phyloP scores from a whole-genome alignment of 2,329 filamentous ascomycete genomes.

The Neonectria hederae region DNA sequence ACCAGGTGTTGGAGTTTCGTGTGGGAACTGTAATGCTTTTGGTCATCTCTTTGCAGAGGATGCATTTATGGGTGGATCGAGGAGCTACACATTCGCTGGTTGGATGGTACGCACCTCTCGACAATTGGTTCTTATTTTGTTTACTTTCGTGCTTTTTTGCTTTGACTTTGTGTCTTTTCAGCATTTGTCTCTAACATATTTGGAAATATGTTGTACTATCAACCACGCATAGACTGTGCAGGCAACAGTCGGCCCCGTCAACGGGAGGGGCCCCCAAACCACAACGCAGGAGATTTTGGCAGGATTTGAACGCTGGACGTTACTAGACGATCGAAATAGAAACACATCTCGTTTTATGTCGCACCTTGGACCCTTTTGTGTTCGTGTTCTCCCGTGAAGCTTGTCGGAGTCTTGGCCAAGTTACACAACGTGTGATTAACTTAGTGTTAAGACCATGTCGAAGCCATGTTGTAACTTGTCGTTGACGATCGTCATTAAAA shows the following conservation, averaged over 20 bases:
- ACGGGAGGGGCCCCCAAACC: constrained; percentile 21
- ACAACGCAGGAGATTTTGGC: constrained; percentile 9
- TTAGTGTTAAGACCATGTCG: constrained; percentile 1
- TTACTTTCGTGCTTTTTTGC: constrained; percentile 14
- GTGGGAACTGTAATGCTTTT: constrained; percentile 11
- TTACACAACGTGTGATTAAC: background rate
- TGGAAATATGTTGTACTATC: constrained; percentile 29
- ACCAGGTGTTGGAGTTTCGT: constrained; percentile 33
- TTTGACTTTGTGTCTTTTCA: constrained; percentile 12
- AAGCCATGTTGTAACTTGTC: constrained; percentile 9
- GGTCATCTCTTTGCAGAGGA: background rate
- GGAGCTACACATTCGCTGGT: constrained; percentile 31
- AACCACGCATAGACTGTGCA: constrained; percentile 33
- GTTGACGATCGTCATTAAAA: constrained; percentile 23
- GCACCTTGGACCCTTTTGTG: background rate
- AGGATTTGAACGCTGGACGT: constrained; percentile 34
- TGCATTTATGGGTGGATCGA: constrained; percentile 11
- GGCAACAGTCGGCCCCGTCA: constrained; percentile 27
- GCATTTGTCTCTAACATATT: constrained; percentile 9
- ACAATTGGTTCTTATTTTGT: constrained; percentile 15
- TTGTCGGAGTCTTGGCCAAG: background rate
- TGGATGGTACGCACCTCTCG: constrained; percentile 28
- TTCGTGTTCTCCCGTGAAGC: background rate
- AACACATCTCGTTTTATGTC: constrained; percentile 29
- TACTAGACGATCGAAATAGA: constrained; percentile 29